Base-by-base conservation (phyloP, 176 grass and related monocot genomes). In the Oryza glaberrima region DNA sequence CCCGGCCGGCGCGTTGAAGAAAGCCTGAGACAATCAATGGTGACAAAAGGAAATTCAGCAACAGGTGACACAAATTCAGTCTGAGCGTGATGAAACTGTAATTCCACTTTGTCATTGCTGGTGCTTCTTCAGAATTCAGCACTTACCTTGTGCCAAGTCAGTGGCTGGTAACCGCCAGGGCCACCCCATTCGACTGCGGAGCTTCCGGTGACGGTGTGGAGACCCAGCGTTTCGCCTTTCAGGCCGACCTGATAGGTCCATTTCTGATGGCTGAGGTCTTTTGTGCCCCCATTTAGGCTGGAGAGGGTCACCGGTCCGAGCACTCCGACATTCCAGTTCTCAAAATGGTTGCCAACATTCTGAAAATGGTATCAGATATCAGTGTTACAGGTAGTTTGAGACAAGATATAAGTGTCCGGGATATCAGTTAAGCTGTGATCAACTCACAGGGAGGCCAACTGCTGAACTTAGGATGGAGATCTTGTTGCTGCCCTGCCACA, bases 121-220 rank as follows among this genome's bases (percentile, higher is more conserved):
- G 0, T 64, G 30, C 9, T 28, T 11, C 38, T 48, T 32, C 22
- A 45, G 15, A 0, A 58, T 7, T 66, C n/a, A n/a, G 0, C 11
- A 64, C 81, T 82, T 3, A 98, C 96, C 91, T 95, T 95, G 88
- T 94, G 94, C 96, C 96, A 98, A 6, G 96, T 98, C 71, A 98
- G 67, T n/a, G 93, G 91, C 84, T 90, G 87, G 45, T 77, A 81
- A 51, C 72, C 84, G 52, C 75, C 81, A 5, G 85, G 72, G n/a
- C 54, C 65, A 2, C 88, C 86, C 96, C 93, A 98, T 46, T 95
- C 85, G 3, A 98, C 96, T 9, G 91, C 72, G 14, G 93, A 95
- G 81, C 91, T 95, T 43, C 96, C 91, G 26, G 89, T 75, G 11
- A 88, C 66, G 1, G 88, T 86, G 78, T 94, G 89, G 66, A 98